Evolutionary conservation across 2,329 filamentous ascomycete genomes (phyloP).

Genomic region (Clarireedia monteithiana): DNA sequence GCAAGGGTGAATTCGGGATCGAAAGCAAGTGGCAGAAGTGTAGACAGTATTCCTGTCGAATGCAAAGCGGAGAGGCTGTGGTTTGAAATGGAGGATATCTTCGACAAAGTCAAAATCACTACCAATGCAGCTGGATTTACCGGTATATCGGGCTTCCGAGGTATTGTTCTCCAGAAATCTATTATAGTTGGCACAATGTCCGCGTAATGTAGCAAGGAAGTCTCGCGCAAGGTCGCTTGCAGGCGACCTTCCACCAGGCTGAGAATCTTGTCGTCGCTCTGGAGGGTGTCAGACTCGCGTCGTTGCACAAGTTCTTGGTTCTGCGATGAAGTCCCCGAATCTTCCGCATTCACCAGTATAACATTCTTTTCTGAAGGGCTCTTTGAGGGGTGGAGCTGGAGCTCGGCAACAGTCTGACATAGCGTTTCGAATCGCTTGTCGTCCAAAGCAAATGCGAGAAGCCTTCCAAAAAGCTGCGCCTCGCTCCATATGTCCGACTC

Average conservation of each 20-base stretch:
- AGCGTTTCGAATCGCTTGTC: constrained; percentile 66
- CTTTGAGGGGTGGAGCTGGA: constrained; percentile 29
- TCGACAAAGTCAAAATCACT: constrained; percentile 40
- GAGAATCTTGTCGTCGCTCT: constrained; percentile 20
- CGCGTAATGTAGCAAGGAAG: constrained; percentile 48
- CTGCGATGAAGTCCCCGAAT: neutral
- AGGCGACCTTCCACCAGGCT: constrained; percentile 33
- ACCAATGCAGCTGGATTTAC: constrained; percentile 52
- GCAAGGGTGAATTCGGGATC: constrained; percentile 42
- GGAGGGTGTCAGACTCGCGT: neutral
- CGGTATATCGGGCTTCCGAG: constrained; percentile 36
- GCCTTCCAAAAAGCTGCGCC: constrained; percentile 71
- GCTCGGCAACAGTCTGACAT: constrained; percentile 42
- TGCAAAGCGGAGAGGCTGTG: constrained; percentile 67
- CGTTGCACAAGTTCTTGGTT: neutral
- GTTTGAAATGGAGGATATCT: constrained; percentile 53
- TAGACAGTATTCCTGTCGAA: constrained; percentile 60
- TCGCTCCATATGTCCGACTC: constrained; percentile 62
- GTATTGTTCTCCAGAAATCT: constrained; percentile 56
- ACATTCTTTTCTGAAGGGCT: neutral
- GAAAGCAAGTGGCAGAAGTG: constrained; percentile 57
- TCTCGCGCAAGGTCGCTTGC: constrained; percentile 41
- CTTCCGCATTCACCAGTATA: neutral
- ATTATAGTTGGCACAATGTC: constrained; percentile 56
- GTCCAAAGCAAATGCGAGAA: constrained; percentile 73